Evolutionary conservation across 371 early-diverging fungal species (phyloP).

Genomic region (Mucor irregularis): DNA sequence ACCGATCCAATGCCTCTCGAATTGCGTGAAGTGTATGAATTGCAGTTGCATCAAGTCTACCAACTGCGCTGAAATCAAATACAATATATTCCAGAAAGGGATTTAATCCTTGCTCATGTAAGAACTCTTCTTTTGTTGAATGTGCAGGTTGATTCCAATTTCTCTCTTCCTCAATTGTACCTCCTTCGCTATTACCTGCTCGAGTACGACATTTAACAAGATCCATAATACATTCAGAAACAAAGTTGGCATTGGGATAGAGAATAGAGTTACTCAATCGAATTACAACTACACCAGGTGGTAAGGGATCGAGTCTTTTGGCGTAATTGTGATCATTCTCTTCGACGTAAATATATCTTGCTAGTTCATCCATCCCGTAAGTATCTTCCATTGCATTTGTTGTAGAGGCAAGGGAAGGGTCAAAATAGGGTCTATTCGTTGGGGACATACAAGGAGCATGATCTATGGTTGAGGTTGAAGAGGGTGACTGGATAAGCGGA

Average conservation of each 20-base stretch:
- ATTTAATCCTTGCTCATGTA: conserved; percentile 8
- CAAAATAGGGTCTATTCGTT: neutral
- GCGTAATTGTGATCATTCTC: conserved; percentile 12
- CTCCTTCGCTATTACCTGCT: conserved; percentile 11
- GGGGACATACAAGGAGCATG: too few species aligned
- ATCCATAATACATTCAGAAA: conserved; percentile 12
- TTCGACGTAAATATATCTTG: conserved; percentile 17
- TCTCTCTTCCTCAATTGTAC: conserved; percentile 33
- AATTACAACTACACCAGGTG: conserved; percentile 17
- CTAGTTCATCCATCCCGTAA: neutral
- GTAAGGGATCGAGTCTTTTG: neutral
- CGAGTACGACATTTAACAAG: conserved; percentile 15
- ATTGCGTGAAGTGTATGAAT: conserved; percentile 62
- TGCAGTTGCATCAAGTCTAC: conserved; percentile 77
- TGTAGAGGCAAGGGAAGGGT: neutral
- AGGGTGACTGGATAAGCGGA: neutral
- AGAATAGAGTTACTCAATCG: conserved; percentile 15
- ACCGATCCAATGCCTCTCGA: conserved; percentile 41
- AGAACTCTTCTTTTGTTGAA: conserved; percentile 40
- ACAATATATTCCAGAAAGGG: conserved; percentile 72
- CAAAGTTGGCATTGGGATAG: conserved; percentile 19
- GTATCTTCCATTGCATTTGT: neutral
- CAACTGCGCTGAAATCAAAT: conserved; percentile 77
- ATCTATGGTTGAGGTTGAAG: neutral
- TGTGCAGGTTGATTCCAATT: conserved; percentile 37